phyloP scores from a whole-genome alignment of 2,329 filamentous ascomycete genomes.

The Hymenoscyphus linearis region DNA sequence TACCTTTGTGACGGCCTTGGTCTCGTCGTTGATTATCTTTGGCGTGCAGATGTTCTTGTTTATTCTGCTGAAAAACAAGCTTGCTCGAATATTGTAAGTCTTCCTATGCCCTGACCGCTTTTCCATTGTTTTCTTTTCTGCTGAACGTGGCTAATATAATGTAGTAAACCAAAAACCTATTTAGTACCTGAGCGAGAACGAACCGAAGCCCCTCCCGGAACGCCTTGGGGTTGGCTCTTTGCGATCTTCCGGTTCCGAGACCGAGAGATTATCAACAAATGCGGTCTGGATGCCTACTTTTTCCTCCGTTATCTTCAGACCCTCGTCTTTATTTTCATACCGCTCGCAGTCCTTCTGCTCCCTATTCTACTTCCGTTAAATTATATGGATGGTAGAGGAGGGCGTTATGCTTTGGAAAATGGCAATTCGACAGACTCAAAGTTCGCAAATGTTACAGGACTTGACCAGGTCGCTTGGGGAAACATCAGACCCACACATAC shows the following conservation, averaged over 20 bases:
- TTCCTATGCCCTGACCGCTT: not conserved
- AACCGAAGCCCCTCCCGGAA: conserved; percentile 64
- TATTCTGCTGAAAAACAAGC: conserved; percentile 67
- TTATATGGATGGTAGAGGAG: conserved; percentile 59
- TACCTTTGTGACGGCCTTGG: conserved; percentile 30
- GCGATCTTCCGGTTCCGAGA: conserved; percentile 64
- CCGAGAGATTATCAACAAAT: conserved; percentile 87
- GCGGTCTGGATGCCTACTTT: conserved; percentile 94
- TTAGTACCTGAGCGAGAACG: conserved; percentile 81
- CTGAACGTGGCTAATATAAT: conserved; percentile 14
- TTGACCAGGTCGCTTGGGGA: conserved; percentile 82
- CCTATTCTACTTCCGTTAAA: conserved; percentile 87
- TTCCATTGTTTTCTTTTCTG: not conserved
- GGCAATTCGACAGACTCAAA: conserved; percentile 31
- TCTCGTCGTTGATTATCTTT: conserved; percentile 29
- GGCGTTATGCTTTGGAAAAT: conserved; percentile 35
- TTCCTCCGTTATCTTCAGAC: conserved; percentile 87
- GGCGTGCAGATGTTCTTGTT: conserved; percentile 60
- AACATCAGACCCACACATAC: conserved; percentile 68
- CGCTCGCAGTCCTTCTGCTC: conserved; percentile 70
- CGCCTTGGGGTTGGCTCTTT: conserved; percentile 44
- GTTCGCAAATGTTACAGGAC: conserved; percentile 41
- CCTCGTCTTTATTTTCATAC: conserved; percentile 86
- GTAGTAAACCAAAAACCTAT: conserved; percentile 75
- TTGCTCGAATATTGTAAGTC: conserved; percentile 76